These are phyloP conservation scores for Noccaea bulbosa DNA, from an alignment of 345 rosid species.

Conservation along the genomic window DNA sequence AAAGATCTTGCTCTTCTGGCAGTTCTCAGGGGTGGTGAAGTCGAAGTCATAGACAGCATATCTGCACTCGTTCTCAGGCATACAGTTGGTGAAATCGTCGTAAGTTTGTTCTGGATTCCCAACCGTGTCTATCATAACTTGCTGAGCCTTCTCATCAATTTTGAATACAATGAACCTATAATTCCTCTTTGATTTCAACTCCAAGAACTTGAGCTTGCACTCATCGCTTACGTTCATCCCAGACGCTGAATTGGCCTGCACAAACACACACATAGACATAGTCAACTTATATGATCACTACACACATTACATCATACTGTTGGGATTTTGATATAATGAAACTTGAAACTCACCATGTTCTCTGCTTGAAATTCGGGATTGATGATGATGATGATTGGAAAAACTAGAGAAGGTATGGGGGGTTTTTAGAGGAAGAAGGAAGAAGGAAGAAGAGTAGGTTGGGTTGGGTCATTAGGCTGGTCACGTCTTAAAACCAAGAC, in stretches of 20 bases:
- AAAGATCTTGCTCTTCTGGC: conserved; percentile 77
- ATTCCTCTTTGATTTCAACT: conserved; percentile 71
- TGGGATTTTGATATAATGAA: neutral
- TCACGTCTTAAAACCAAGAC: conserved; percentile 44
- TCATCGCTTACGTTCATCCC: conserved; percentile 77
- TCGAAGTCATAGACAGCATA: conserved; percentile 57
- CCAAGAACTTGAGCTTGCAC: conserved; percentile 77
- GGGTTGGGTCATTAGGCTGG: conserved; percentile 45
- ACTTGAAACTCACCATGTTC: conserved; percentile 35
- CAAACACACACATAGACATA: conserved; percentile 8
- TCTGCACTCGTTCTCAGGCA: conserved; percentile 69
- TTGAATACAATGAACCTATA: conserved; percentile 65
- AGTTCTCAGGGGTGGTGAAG: conserved; percentile 65
- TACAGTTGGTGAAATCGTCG: conserved; percentile 55
- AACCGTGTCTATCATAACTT: conserved; percentile 60
- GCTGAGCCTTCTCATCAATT: conserved; percentile 67
- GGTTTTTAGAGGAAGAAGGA: conserved; percentile 39
- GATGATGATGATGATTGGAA: conserved; percentile 31
- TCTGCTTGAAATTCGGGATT: conserved; percentile 15
- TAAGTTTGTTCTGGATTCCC: conserved; percentile 64
- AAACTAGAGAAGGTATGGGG: conserved; percentile 27
- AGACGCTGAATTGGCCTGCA: conserved; percentile 69
- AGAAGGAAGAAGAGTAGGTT: conserved; percentile 21
- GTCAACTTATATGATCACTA: conserved; percentile 8
- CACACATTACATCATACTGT: neutral